Base-by-base conservation (phyloP, 768 basidiomycete genomes). In the Pilatotrama ljubarskyi region DNA sequence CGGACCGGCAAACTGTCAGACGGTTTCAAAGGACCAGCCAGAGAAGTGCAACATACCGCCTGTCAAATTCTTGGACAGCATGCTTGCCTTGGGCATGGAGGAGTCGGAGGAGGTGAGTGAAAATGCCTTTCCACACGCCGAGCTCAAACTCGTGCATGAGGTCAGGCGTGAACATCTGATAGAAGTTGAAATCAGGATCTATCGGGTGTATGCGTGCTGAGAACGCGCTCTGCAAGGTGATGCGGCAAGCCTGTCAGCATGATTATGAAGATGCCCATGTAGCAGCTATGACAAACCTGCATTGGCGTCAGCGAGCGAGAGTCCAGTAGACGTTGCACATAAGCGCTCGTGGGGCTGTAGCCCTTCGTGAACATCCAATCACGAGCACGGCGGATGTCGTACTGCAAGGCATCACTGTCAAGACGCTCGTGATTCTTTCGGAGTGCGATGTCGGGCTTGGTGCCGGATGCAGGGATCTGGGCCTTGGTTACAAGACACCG, bases 91-190 rank as follows among this genome's bases (percentile, higher is more conserved):
- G 43, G 1, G 56, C 59, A 2, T 20, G 32, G 0, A 72, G 61
- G 9, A 73, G 55, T 1, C 65, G 59, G 9, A 74, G 60, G 6
- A 74, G 59, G 43, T 74, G 73, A 1, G 42, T 61, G 25, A 74
- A 63, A 44, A 66, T 5, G 26, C 46, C 46, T 38, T 76, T 76
- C 72, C 73, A 75, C 0, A 70, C 67, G 2, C 76, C 74, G 0
- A 76, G 59, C 38, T 77, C 74, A 35, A 73, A 68, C 43, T 76
- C 70, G 32, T 76, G 76, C 51, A 77, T 61, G 7, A 75, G 53
- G 17, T 76, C 73, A 0, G 68, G 66, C 0, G 68, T 62, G 3
- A 77, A 60, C 56, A 76, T 60, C 0, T 48, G n/a, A 52, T 70
- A 65, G 17, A 69, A 68, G 32, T 76, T 51, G 17, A 76, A 65